phyloP scores from a whole-genome alignment of 805 yeast genomes.

The Ogataea trehaloabstinens region DNA sequence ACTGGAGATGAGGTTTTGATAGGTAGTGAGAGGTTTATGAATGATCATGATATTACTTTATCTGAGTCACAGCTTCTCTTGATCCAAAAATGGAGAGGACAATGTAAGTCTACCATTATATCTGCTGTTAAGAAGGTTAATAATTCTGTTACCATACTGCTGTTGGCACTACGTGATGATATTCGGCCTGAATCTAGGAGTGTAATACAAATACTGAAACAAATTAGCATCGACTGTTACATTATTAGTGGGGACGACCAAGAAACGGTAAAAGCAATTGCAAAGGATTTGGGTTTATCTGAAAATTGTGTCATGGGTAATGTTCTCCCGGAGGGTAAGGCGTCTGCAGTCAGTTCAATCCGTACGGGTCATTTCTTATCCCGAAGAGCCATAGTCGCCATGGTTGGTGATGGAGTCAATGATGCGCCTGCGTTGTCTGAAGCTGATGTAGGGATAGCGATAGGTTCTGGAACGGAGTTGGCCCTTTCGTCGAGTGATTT shows the following conservation, averaged over 20 bases:
- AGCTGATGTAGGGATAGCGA: conserved; percentile 76
- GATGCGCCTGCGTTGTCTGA: conserved; percentile 78
- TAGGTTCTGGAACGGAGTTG: conserved; percentile 73
- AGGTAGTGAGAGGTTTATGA: conserved; percentile 63
- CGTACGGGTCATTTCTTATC: conserved; percentile 40
- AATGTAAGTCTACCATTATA: conserved; percentile 62
- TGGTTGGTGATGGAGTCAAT: conserved; percentile 84
- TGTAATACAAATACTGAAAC: conserved; percentile 44
- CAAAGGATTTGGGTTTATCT: conserved; percentile 57
- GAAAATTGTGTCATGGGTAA: conserved; percentile 56
- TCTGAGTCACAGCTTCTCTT: conserved; percentile 32
- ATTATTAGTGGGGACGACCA: conserved; percentile 77
- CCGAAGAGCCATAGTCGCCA: conserved; percentile 47
- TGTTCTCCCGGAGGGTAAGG: conserved; percentile 73
- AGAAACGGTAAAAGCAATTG: conserved; percentile 67
- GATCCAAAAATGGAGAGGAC: conserved; percentile 54
- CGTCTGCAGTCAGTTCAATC: conserved; percentile 54
- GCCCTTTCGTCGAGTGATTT: conserved; percentile 76
- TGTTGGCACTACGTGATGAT: conserved; percentile 61
- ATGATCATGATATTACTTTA: conserved; percentile 43
- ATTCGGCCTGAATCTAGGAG: conserved; percentile 53
- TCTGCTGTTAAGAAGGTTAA: conserved; percentile 42
- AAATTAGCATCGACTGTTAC: conserved; percentile 54
- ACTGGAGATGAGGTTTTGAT: conserved; percentile 34
- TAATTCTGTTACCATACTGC: conserved; percentile 39